Base-by-base conservation (phyloP, 345 rosid species). In the Syzygium oleosum region DNA sequence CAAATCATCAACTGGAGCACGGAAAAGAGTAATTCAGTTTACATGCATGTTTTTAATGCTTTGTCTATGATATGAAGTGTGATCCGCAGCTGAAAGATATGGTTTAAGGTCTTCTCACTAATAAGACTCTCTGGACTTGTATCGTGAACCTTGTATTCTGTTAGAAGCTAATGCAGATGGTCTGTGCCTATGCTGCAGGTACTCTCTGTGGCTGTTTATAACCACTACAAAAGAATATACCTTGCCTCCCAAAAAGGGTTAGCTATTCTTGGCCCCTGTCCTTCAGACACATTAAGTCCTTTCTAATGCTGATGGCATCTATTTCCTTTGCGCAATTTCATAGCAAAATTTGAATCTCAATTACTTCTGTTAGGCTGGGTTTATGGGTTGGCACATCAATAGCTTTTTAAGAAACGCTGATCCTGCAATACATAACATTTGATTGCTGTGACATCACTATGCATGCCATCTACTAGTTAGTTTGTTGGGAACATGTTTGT, bases 221-320 rank as follows among this genome's bases (percentile, higher is more conserved):
- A 97, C 87, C 99, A 97, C 88, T 97, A 97, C 87, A 97, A 96
- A 94, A 95, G 99, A 93, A 94, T 97, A 89, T 92, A 92, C 90
- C 90, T 93, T 88, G 90, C 97, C 79, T 92, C 96, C 85, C 90
- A 59, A 85, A 94, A 95, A 91, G 95, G 96, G 99, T 97, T 91
- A 88, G 99, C 93, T 88, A 86, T 90, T 85, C n/a, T 41, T 73
- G 85, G 87, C 19, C 52, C 38, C 49, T 73, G 7, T 52, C 88
- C 73, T 22, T 27, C 85, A 25, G 52, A 25, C 73, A 15, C 58
- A 83, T 59, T 85, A 25, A 77, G 54, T 55, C 56, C 77, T 54
- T 80, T 80, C 51, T 80, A 55, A 9, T 55, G 9, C 59, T 21
- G 59, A 27, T 55, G 51, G 51, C 31, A 8, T 53, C 53, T 21